Evolutionary conservation across 2,329 filamentous ascomycete genomes (phyloP).

Genomic region (Chalaropsis thielavioides): DNA sequence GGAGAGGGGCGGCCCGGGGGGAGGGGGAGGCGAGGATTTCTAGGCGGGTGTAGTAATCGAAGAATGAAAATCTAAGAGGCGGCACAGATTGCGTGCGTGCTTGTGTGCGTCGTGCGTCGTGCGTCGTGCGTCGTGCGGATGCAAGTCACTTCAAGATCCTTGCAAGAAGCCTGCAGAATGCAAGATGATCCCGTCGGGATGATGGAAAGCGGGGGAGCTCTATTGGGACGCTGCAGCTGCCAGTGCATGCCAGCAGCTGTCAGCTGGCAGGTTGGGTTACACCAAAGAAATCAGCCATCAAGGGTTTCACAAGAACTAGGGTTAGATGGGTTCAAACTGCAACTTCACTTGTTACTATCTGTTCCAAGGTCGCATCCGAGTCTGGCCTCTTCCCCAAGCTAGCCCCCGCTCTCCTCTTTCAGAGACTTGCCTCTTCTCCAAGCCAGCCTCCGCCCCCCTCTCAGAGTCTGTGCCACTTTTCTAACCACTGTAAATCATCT

Average conservation of each 20-base stretch:
- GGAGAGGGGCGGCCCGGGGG: background rate
- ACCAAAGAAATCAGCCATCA: background rate
- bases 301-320: background rate
- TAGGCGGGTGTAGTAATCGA: too few species aligned
- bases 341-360: background rate
- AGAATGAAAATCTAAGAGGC: too few species aligned
- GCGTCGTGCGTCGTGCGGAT: too few species aligned
- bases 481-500: slow-evolving; percentile 2
- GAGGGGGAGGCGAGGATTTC: background rate
- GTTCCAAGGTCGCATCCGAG: too few species aligned
- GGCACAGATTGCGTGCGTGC: too few species aligned
- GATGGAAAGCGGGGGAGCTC: background rate
- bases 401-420: too few species aligned
- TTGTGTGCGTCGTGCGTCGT: background rate
- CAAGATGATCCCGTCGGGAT: background rate
- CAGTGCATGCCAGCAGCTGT: background rate
- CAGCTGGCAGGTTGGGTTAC: background rate
- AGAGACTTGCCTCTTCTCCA: too few species aligned
- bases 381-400: too few species aligned
- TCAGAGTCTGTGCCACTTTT: too few species aligned
- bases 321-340: background rate
- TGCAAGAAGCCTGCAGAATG: background rate
- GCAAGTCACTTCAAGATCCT: background rate
- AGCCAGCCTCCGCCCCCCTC: too few species aligned
- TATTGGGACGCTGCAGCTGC: background rate